Conservation (phyloP, 75 land plant species). For the Picea sitchensis region DNA sequence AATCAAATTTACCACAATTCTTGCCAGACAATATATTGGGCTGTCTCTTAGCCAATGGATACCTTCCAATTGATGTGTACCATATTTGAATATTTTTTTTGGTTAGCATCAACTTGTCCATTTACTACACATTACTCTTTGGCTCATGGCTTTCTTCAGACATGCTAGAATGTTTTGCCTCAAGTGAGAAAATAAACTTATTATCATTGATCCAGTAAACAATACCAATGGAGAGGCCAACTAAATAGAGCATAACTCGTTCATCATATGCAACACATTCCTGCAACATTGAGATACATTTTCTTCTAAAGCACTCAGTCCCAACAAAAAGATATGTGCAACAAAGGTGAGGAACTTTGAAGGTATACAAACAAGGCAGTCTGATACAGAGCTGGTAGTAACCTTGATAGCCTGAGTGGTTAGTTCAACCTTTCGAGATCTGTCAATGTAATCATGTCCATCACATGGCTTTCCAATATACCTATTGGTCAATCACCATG, state of each 20-base stretch:
- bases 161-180: neutral
- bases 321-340: slow-evolving; percentile 61
- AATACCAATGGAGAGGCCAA: slow-evolving; percentile 72
- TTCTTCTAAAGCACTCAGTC: slow-evolving; percentile 28
- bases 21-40: too few species aligned
- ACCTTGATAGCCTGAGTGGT: slow-evolving; percentile 13
- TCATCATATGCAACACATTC: slow-evolving; percentile 42
- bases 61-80: neutral
- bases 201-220: slow-evolving; percentile 76
- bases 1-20: too few species aligned
- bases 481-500: too few species aligned
- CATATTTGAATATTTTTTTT: neutral
- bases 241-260: slow-evolving; percentile 60
- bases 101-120: neutral
- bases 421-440: neutral
- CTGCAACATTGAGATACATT: slow-evolving; percentile 41
- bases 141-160: neutral
- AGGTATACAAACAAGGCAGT: slow-evolving; percentile 58
- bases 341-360: slow-evolving; percentile 66
- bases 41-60: too few species aligned
- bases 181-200: slow-evolving; percentile 20
- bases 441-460: neutral
- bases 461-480: too few species aligned
- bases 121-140: neutral
- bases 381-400: slow-evolving; percentile 50